Conservation (phyloP, 306 rosid genomes). For the Prunus campanulata region DNA sequence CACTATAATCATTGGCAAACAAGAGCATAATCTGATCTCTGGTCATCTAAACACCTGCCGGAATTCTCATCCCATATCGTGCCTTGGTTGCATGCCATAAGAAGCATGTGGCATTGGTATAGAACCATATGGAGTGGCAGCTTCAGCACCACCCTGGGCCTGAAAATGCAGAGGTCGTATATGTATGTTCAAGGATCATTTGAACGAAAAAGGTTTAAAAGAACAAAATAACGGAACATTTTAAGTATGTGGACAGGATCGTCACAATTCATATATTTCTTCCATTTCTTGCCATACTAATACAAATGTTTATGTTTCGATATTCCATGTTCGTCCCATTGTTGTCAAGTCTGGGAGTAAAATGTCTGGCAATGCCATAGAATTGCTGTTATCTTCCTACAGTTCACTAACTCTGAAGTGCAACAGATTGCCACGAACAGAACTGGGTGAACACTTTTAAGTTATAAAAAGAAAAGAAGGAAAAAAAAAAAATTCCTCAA, state of each 20-base stretch:
- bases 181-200: not conserved
- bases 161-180: conserved; percentile 25
- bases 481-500: not conserved
- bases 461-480: too few species aligned
- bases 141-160: conserved; percentile 46
- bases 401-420: not conserved
- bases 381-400: not conserved
- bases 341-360: not conserved
- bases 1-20: not conserved
- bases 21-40: not conserved
- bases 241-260: not conserved
- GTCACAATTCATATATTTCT: not conserved
- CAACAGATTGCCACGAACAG: not conserved
- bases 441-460: too few species aligned
- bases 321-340: not conserved
- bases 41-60: not conserved
- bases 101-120: conserved; percentile 34
- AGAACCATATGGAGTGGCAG: conserved; percentile 38
- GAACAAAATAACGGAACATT: not conserved
- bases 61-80: conserved; percentile 31
- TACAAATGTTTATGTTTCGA: not conserved
- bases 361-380: not conserved
- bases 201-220: not conserved
- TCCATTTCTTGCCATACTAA: not conserved
- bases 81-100: conserved; percentile 36